Conservation (phyloP, 2,329 filamentous ascomycete species). For the Cladosporium sp. region DNA sequence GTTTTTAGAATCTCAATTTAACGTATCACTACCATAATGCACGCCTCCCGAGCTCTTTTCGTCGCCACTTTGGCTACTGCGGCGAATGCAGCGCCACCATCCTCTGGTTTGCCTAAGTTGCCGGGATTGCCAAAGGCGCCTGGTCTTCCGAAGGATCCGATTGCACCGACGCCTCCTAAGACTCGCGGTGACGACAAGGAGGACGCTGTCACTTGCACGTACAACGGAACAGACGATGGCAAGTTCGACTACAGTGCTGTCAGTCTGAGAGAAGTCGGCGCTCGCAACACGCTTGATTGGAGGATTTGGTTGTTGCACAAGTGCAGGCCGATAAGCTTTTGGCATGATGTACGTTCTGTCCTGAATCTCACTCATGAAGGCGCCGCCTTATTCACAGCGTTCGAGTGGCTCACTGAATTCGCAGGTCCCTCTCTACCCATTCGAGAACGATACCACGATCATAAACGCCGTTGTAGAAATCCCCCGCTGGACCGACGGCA, state of each 20-base stretch:
- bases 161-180: background rate
- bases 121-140: slow-evolving; percentile 2
- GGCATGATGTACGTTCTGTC: slow-evolving; percentile 78
- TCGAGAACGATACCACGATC: slow-evolving; percentile 81
- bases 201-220: background rate
- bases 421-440: slow-evolving; percentile 78
- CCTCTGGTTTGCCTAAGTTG: background rate
- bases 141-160: background rate
- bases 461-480: slow-evolving; percentile 99
- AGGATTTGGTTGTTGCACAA: slow-evolving; percentile 97
- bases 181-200: background rate
- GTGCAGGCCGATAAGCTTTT: slow-evolving; percentile 87
- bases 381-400: too few relatives aligned
- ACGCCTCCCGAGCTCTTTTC: background rate
- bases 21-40: background rate
- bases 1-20: background rate
- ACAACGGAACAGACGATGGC: slow-evolving; percentile 21
- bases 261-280: slow-evolving; percentile 80
- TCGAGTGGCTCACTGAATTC: background rate
- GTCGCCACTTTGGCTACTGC: background rate
- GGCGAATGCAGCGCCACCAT: slow-evolving; percentile 10
- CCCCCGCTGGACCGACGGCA: slow-evolving; percentile 98
- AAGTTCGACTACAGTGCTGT: slow-evolving; percentile 60
- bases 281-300: slow-evolving; percentile 92
- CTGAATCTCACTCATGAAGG: background rate